Percentiles rank a stretch among this genome's conserved stretches.
Evolutionary conservation across 805 yeast species (phyloP).

Genomic region (Ogataea salicorniae): DNA sequence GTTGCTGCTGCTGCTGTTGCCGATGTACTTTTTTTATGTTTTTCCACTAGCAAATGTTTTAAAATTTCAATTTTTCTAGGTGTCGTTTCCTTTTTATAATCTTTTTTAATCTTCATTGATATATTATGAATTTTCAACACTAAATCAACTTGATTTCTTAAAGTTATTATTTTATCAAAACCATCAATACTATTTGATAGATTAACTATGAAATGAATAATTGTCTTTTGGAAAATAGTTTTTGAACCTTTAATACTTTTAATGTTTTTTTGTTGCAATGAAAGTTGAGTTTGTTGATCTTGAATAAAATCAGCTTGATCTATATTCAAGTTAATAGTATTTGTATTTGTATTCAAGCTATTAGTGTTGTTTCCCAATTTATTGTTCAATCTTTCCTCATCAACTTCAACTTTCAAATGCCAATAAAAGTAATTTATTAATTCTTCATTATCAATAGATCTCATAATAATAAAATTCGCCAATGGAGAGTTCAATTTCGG

Average conservation of each 20-base stretch:
- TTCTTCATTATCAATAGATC: constrained; percentile 58
- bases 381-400: constrained; percentile 43
- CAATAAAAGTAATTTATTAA: constrained; percentile 86
- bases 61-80: constrained; percentile 68
- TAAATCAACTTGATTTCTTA: constrained; percentile 56
- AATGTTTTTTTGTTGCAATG: constrained; percentile 4
- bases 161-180: constrained; percentile 24
- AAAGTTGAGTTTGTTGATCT: constrained; percentile 4
- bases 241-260: constrained; percentile 3
- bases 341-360: background rate
- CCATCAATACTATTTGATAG: constrained; percentile 24
- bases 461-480: constrained; percentile 67
- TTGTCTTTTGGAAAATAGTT: constrained; percentile 24
- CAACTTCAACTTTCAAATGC: constrained; percentile 85
- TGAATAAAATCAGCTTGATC: constrained; percentile 12
- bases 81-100: constrained; percentile 65
- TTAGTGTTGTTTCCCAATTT: constrained; percentile 9
- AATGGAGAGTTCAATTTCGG: constrained; percentile 47
- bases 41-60: constrained; percentile 50
- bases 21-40: constrained; percentile 32
- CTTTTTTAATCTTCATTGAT: constrained; percentile 56
- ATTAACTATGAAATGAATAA: constrained; percentile 25
- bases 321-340: background rate
- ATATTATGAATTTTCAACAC: constrained; percentile 60
- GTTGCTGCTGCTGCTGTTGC: constrained; percentile 27